phyloP scores from a whole-genome alignment of 352 stramenopile genomes.

The Pythium sp. region DNA sequence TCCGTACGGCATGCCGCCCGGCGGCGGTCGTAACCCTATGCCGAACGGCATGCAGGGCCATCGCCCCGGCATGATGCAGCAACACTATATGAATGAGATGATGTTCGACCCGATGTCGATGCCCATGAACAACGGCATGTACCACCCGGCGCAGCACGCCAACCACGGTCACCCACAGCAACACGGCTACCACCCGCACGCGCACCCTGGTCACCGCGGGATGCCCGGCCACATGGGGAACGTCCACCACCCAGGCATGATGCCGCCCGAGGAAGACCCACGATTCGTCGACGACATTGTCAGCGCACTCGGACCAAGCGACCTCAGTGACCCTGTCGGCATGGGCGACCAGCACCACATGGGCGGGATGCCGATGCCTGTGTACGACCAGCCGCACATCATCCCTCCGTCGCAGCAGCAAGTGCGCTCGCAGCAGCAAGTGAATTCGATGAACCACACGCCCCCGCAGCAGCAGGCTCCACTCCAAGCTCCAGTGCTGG shows the following conservation, averaged over 20 bases:
- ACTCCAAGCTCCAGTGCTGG: slow-evolving; percentile 18
- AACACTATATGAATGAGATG: slow-evolving; percentile 78
- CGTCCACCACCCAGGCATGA: slow-evolving; percentile 51
- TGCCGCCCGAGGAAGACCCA: slow-evolving; percentile 57
- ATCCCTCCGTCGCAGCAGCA: slow-evolving; percentile 41
- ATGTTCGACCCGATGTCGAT: slow-evolving; percentile 68
- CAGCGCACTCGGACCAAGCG: slow-evolving; percentile 44
- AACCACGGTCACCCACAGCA: slow-evolving; percentile 20
- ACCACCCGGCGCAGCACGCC: slow-evolving; percentile 45
- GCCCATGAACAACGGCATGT: slow-evolving; percentile 59
- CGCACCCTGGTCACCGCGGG: slow-evolving; percentile 26
- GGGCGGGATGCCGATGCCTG: slow-evolving; percentile 43
- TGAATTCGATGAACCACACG: slow-evolving; percentile 30
- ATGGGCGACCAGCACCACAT: slow-evolving; percentile 52
- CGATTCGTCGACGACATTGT: slow-evolving; percentile 75
- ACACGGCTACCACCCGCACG: slow-evolving; percentile 19
- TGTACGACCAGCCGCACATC: slow-evolving; percentile 65
- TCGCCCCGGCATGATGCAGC: slow-evolving; percentile 41
- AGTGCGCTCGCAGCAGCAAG: slow-evolving; percentile 24
- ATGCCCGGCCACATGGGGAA: slow-evolving; percentile 24
- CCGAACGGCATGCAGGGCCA: slow-evolving; percentile 40
- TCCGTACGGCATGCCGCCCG: slow-evolving; percentile 52
- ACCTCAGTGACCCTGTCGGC: slow-evolving; percentile 40
- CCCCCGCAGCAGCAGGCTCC: slow-evolving; percentile 30
- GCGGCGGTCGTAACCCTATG: slow-evolving; percentile 29